These are phyloP conservation scores for Aureobasidium sp. DNA, from an alignment of 2,329 filamentous ascomycete species.

Conservation along the genomic window DNA sequence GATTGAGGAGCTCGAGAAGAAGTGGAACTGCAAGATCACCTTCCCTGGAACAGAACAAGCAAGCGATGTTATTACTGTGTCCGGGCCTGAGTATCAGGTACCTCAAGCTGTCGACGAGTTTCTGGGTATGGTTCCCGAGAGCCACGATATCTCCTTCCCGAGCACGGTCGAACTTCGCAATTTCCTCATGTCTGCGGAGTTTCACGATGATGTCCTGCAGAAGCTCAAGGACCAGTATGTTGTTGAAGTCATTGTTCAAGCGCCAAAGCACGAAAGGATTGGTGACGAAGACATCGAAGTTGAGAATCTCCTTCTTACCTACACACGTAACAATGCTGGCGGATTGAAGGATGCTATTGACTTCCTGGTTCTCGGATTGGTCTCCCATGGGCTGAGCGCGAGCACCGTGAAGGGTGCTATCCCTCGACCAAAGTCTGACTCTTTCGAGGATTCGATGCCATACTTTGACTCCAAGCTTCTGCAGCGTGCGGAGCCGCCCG, in stretches of 20 bases:
- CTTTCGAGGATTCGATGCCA: constrained; percentile 92
- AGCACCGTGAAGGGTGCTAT: constrained; percentile 89
- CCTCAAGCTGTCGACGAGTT: constrained; percentile 95
- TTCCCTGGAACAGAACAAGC: constrained; percentile 97
- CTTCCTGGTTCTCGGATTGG: constrained; percentile 78
- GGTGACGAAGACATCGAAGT: constrained; percentile 36
- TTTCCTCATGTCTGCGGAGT: constrained; percentile 75
- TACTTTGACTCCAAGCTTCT: constrained; percentile 97
- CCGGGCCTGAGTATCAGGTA: constrained; percentile 95
- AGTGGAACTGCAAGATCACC: constrained; percentile 99
- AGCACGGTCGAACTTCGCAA: constrained; percentile 68
- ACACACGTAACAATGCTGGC: constrained; percentile 95
- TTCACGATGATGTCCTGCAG: constrained; percentile 68
- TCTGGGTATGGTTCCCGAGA: constrained; percentile 94
- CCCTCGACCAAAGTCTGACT: constrained; percentile 95
- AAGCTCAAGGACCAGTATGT: constrained; percentile 90
- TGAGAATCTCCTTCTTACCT: constrained; percentile 48
- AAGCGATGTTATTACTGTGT: constrained; percentile 91
- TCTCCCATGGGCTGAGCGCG: constrained; percentile 81
- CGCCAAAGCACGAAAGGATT: constrained; percentile 35
- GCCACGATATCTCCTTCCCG: constrained; percentile 81
- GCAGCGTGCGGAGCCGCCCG: constrained; percentile 77
- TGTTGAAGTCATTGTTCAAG: constrained; percentile 71
- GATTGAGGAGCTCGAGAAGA: constrained; percentile 93
- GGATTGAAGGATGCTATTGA: constrained; percentile 94